phyloP scores from a whole-genome alignment of 2,329 filamentous ascomycete genomes.

The Botrytis elliptica region DNA sequence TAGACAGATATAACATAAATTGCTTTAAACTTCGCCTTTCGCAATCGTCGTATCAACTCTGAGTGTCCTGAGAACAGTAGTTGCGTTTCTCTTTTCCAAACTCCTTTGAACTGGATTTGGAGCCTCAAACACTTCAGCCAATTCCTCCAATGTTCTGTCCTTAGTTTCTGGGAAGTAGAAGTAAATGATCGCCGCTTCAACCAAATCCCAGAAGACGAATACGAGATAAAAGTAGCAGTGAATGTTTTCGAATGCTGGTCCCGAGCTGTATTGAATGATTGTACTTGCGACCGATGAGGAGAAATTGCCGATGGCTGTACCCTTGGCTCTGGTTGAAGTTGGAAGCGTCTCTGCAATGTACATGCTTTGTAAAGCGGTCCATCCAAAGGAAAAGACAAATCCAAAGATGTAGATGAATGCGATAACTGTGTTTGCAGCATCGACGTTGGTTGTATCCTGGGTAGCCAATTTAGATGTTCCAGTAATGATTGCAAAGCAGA shows the following conservation, averaged over 20 bases:
- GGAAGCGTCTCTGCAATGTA: constrained; percentile 50
- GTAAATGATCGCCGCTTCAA: constrained; percentile 46
- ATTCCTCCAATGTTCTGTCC: constrained; percentile 52
- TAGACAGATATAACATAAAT: neutral
- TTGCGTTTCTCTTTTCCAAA: constrained; percentile 40
- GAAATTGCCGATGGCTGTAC: constrained; percentile 47
- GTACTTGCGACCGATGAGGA: constrained; percentile 41
- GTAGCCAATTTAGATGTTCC: constrained; percentile 46
- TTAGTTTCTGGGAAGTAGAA: constrained; percentile 57
- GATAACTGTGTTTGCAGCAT: constrained; percentile 47
- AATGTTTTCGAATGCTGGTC: constrained; percentile 41
- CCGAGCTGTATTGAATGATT: constrained; percentile 42
- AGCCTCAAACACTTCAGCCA: constrained; percentile 54
- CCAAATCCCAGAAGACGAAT: constrained; percentile 37
- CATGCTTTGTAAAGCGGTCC: constrained; percentile 51
- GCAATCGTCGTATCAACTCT: constrained; percentile 8
- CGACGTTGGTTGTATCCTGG: constrained; percentile 25
- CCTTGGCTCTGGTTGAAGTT: constrained; percentile 46
- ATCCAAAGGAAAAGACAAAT: constrained; percentile 51
- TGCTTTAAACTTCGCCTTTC: constrained; percentile 6
- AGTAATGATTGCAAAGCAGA: constrained; percentile 51
- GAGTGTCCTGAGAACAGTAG: constrained; percentile 45
- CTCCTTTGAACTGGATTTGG: constrained; percentile 46
- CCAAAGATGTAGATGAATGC: constrained; percentile 55
- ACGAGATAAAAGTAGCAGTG: constrained; percentile 41